phyloP scores from a whole-genome alignment of 2,329 filamentous ascomycete species.

The Cryphonectria carpinicola region DNA sequence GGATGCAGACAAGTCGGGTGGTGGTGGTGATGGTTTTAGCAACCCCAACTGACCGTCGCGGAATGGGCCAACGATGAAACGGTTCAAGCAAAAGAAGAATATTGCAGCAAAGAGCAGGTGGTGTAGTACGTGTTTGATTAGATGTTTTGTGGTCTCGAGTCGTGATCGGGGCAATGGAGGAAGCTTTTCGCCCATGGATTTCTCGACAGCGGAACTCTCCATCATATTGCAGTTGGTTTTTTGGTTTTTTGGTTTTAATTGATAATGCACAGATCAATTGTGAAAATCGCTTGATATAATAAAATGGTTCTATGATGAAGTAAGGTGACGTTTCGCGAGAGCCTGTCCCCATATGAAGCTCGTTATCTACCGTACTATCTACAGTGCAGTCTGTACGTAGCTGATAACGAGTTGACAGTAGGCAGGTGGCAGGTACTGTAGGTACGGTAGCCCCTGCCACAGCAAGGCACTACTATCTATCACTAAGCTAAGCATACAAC shows the following conservation, averaged over 20 bases:
- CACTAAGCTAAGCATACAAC: not conserved
- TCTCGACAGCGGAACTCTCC: conserved; percentile 10
- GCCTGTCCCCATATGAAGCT: not conserved
- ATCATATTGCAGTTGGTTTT: not conserved
- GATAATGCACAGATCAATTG: not conserved
- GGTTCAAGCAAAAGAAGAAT: not conserved
- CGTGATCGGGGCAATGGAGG: conserved; percentile 18
- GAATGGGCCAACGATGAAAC: not conserved
- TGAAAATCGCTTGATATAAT: not conserved
- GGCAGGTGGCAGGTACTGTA: not conserved
- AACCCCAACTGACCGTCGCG: not conserved
- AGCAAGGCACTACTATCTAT: not conserved
- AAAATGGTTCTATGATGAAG: not conserved
- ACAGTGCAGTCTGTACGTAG: not conserved
- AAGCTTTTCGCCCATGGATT: conserved; percentile 14
- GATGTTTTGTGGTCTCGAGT: not conserved
- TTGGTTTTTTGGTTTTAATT: not conserved
- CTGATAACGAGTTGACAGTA: not conserved
- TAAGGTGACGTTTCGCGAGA: not conserved
- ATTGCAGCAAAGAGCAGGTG: not conserved
- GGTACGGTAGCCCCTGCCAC: too few relatives aligned
- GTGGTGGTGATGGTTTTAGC: not conserved
- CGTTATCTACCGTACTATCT: not conserved
- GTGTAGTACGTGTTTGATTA: not conserved
- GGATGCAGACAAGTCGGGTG: conserved; percentile 12